Conservation (phyloP, 805 yeast genomes). For the Pichia ethanolica region DNA sequence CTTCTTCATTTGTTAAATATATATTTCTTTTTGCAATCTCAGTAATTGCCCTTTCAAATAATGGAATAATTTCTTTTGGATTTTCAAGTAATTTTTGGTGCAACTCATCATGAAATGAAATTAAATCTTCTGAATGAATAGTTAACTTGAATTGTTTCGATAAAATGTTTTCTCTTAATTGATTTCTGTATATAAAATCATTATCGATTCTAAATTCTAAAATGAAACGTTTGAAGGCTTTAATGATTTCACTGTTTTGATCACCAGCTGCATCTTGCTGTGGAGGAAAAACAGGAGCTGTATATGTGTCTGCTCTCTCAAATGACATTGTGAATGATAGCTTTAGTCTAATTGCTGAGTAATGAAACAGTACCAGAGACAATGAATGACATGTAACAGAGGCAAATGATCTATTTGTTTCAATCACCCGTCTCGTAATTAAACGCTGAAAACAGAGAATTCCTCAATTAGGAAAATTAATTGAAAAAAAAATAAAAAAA, state of each 20-base stretch:
- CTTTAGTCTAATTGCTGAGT: too few relatives aligned
- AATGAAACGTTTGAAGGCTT: conserved; percentile 74
- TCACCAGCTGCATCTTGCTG: conserved; percentile 55
- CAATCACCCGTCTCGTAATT: too few relatives aligned
- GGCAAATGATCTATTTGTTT: too few relatives aligned
- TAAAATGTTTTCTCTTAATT: conserved; percentile 77
- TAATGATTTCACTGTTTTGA: conserved; percentile 58
- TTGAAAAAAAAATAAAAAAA: too few relatives aligned
- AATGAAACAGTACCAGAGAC: too few relatives aligned
- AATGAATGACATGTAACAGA: too few relatives aligned
- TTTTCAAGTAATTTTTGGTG: conserved; percentile 79
- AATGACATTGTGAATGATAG: conserved; percentile 44
- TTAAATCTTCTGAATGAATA: conserved; percentile 77
- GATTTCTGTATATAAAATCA: conserved; percentile 83
- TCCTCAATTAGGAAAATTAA: too few relatives aligned
- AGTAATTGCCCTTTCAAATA: conserved; percentile 76
- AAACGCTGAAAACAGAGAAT: too few relatives aligned
- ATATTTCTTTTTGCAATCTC: conserved; percentile 77
- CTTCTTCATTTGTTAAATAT: conserved; percentile 44
- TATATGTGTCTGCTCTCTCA: conserved; percentile 63
- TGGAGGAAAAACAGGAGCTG: conserved; percentile 84
- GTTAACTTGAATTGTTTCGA: conserved; percentile 64
- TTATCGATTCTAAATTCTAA: conserved; percentile 79
- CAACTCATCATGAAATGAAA: conserved; percentile 81
- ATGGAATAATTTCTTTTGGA: conserved; percentile 81